Conservation (phyloP, 306 rosid species). For the Castanopsis chinensis region DNA sequence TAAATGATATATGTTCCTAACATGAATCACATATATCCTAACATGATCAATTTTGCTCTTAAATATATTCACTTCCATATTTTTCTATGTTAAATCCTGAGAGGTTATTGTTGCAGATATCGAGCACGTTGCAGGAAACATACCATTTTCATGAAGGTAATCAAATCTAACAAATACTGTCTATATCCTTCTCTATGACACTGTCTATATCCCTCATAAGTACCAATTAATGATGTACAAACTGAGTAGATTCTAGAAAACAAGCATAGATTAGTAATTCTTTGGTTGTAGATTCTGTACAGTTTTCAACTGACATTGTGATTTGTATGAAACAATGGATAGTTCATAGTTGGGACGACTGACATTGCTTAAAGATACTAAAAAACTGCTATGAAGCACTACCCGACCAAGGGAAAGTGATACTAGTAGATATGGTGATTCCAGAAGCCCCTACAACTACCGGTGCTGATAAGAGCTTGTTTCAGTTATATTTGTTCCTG, state of each 20-base stretch:
- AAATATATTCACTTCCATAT: neutral
- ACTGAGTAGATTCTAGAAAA: neutral
- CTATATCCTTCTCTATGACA: neutral
- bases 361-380: slow-evolving; percentile 6
- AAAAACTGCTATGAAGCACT: slow-evolving; percentile 27
- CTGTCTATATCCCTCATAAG: no score
- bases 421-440: slow-evolving; percentile 23
- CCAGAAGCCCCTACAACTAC: slow-evolving; percentile 15
- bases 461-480: slow-evolving; percentile 24
- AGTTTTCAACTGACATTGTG: neutral
- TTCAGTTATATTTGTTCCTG: slow-evolving; percentile 21
- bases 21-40: no score
- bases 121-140: slow-evolving; percentile 25
- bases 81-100: neutral
- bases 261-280: neutral
- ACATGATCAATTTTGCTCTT: neutral
- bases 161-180: neutral
- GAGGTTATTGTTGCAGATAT: slow-evolving; percentile 8
- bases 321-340: slow-evolving; percentile 15
- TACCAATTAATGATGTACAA: neutral
- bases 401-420: slow-evolving; percentile 23
- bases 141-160: slow-evolving; percentile 34
- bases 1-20: no score
- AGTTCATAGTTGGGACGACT: slow-evolving; percentile 10
- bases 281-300: neutral